Evolutionary conservation across 75 land plant genomes (phyloP), one percentile per base, ranked within the genome.

Genomic region (Sequoia sempervirens): DNA sequence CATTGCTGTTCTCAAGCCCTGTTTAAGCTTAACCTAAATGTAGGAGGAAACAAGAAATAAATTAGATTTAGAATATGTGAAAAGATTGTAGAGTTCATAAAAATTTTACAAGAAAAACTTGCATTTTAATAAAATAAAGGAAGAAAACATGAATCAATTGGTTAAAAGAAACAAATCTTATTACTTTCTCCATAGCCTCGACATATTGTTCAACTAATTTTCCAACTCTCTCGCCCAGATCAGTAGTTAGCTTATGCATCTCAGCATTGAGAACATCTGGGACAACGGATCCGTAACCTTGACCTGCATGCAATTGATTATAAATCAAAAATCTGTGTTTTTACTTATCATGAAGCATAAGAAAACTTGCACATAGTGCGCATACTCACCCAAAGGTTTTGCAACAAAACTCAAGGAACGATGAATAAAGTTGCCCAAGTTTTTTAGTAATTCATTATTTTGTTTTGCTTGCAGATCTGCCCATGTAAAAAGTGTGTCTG

Each of bases 401-500:
- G 95, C 98, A 75, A 97, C 81, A 82, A 96, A 97, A 80, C 93
- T 93, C 86, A 97, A 85, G 15, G 91, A 90, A 76, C 99, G 88
- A 84, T 97, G 93, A 38, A 97, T 79, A 76, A 97, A 97, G 83
- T 97, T 97, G 18, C 99, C 99, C 72, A 97, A 85, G 75, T 96
- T 97, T 78, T 85, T 92, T 30, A 96, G 88, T 88, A 97, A 88
- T 86, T 97, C 99, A 80, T 89, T 89, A 76, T 97, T 97, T 18
- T 93, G 90, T 83, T 96, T 97, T 69, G 99, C 93, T 85, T 97
- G 98, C 82, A 97, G 83, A 73, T 97, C 99, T 37, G 86, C 82
- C 99, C 99, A 97, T 66, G 95, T 92, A 82, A 97, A 97, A 81
- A 93, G 81, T 23, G 99, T 96, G 86, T 97, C 99, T 40, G 99